Evolutionary conservation across 345 rosid genomes (phyloP).

Genomic region (Hibiscus tridactylites): DNA sequence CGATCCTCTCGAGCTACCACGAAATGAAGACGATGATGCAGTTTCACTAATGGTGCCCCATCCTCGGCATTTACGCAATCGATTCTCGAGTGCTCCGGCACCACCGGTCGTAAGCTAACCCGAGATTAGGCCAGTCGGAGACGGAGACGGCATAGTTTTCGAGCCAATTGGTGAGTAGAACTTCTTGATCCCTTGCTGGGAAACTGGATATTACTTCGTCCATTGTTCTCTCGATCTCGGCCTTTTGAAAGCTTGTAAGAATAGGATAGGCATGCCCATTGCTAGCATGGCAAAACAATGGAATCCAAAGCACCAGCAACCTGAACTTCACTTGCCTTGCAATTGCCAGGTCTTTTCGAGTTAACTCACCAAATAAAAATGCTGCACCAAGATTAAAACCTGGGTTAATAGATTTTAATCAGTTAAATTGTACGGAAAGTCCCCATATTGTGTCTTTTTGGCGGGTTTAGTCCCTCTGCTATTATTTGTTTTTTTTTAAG

Average conservation of each 20-base stretch:
- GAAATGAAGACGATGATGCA: neutral
- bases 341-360: constrained; percentile 24
- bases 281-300: constrained; percentile 54
- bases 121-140: constrained; percentile 79
- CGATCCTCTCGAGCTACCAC: neutral
- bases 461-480: no score
- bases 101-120: constrained; percentile 57
- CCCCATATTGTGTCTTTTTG: no score
- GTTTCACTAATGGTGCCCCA: neutral
- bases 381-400: constrained; percentile 22
- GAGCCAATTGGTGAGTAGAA: constrained; percentile 60
- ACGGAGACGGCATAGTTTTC: constrained; percentile 49
- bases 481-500: no score
- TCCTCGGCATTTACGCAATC: constrained; percentile 4
- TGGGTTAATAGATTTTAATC: neutral
- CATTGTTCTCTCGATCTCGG: constrained; percentile 55
- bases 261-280: constrained; percentile 49
- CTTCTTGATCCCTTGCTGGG: constrained; percentile 53
- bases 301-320: constrained; percentile 52
- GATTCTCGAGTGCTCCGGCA: constrained; percentile 52
- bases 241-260: constrained; percentile 46
- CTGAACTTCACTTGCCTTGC: constrained; percentile 47
- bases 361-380: constrained; percentile 41
- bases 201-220: constrained; percentile 47
- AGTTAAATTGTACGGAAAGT: no score